These are phyloP conservation scores for Rhodotorula sp. DNA, from an alignment of 1,284 basidiomycete genomes.

Conservation along the genomic window DNA sequence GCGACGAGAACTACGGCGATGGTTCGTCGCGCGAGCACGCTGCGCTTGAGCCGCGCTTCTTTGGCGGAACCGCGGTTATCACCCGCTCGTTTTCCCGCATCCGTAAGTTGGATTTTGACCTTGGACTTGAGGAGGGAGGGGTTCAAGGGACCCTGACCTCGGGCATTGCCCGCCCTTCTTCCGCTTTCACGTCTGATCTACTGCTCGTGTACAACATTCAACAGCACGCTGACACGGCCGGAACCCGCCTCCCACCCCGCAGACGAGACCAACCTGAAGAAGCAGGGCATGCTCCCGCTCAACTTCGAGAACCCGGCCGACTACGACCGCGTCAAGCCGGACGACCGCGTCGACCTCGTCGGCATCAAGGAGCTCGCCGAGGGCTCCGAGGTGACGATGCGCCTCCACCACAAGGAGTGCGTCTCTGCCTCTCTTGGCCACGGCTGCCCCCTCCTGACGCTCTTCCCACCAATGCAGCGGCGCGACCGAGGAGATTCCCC, in stretches of 20 bases:
- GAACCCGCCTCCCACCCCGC: slow-evolving; percentile 80
- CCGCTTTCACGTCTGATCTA: too few species aligned
- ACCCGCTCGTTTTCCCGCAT: slow-evolving; percentile 69
- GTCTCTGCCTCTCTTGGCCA: neutral
- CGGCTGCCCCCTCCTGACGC: neutral
- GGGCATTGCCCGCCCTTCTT: too few species aligned
- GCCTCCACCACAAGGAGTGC: slow-evolving; percentile 77
- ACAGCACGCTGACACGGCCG: too few species aligned
- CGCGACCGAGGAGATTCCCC: slow-evolving; percentile 40
- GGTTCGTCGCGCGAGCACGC: slow-evolving; percentile 70
- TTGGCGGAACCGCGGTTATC: slow-evolving; percentile 94
- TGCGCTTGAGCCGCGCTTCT: slow-evolving; percentile 94
- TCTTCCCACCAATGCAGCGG: slow-evolving; percentile 1
- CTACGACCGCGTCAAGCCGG: slow-evolving; percentile 83
- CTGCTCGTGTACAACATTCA: too few species aligned
- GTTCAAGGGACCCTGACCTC: too few species aligned
- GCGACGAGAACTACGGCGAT: slow-evolving; percentile 84
- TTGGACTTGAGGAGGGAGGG: slow-evolving; percentile 61
- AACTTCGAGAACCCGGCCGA: slow-evolving; percentile 85
- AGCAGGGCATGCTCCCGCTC: slow-evolving; percentile 62
- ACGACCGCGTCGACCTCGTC: slow-evolving; percentile 68
- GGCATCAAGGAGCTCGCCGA: slow-evolving; percentile 81
- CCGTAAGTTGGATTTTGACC: slow-evolving; percentile 58
- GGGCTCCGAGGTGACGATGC: slow-evolving; percentile 81
- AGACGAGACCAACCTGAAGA: slow-evolving; percentile 96